A percentile compares a stretch with the other conserved stretches of the same genome.
Evolutionary conservation across 2,329 filamentous ascomycete species (phyloP).

Genomic region (Dothistroma septosporum): DNA sequence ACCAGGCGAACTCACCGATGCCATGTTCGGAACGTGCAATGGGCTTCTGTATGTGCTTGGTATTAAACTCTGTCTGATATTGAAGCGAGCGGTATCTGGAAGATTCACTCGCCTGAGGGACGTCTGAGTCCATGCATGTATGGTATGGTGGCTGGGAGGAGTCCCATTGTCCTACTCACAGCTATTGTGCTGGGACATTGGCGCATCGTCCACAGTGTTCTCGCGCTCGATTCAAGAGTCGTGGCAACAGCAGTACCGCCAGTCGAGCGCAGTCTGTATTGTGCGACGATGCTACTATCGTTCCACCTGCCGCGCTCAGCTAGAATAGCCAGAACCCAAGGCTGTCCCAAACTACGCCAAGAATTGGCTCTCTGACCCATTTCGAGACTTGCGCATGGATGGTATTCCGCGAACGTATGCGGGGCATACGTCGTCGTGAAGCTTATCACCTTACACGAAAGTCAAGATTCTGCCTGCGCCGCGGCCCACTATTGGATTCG

Average conservation of each 20-base stretch:
- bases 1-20: background rate
- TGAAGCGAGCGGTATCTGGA: background rate
- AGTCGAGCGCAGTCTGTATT: background rate
- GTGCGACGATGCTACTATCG: background rate
- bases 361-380: no score
- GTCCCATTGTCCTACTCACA: background rate
- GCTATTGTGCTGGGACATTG: background rate
- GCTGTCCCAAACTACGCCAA: no score
- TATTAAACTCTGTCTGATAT: background rate
- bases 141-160: background rate
- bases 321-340: no score
- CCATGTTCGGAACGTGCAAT: background rate
- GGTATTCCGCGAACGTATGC: no score
- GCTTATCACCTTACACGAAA: no score
- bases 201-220: background rate
- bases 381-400: no score
- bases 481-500: no score
- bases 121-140: background rate
- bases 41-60: background rate
- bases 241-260: background rate
- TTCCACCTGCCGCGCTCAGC: background rate
- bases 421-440: no score
- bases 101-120: background rate
- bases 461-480: no score
- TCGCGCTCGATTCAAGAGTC: background rate